These are phyloP conservation scores for Endoconidiophora polonica DNA, from an alignment of 2,329 filamentous ascomycete species.

Conservation along the genomic window DNA sequence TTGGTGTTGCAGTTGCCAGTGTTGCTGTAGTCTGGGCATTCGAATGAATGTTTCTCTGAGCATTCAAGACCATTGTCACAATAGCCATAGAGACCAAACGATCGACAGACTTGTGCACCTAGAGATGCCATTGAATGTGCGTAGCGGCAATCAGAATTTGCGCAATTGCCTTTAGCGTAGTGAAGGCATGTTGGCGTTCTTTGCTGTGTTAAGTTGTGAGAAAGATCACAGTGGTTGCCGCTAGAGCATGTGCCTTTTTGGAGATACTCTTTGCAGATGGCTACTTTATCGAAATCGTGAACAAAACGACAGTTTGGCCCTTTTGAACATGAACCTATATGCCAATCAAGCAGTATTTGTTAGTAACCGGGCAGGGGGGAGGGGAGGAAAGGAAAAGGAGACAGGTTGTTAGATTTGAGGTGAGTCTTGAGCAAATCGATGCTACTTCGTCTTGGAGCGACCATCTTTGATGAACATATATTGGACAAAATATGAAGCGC, in stretches of 20 bases:
- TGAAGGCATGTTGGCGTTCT: conserved; percentile 80
- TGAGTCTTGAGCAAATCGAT: neutral
- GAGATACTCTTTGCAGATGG: conserved; percentile 77
- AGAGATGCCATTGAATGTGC: conserved; percentile 66
- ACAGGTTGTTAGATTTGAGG: neutral
- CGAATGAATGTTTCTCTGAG: conserved; percentile 69
- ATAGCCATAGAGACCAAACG: conserved; percentile 75
- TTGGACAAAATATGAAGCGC: neutral
- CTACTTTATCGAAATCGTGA: conserved; percentile 75
- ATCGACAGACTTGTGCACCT: conserved; percentile 62
- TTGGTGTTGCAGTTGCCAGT: conserved; percentile 65
- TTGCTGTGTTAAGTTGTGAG: conserved; percentile 69
- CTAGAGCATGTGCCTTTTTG: conserved; percentile 61
- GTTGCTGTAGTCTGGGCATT: conserved; percentile 93
- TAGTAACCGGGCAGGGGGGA: conserved; percentile 22
- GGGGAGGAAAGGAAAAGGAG: neutral
- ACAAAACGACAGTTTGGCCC: conserved; percentile 64
- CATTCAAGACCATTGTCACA: conserved; percentile 70
- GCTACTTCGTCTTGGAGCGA: neutral
- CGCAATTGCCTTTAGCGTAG: conserved; percentile 78
- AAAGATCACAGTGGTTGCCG: conserved; percentile 74
- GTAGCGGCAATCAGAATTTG: conserved; percentile 73
- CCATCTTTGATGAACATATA: neutral
- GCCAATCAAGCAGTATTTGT: conserved; percentile 18
- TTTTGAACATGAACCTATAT: conserved; percentile 66